Conservation (phyloP, 371 early-diverging fungal genomes). For the Funneliformis caledonium region DNA sequence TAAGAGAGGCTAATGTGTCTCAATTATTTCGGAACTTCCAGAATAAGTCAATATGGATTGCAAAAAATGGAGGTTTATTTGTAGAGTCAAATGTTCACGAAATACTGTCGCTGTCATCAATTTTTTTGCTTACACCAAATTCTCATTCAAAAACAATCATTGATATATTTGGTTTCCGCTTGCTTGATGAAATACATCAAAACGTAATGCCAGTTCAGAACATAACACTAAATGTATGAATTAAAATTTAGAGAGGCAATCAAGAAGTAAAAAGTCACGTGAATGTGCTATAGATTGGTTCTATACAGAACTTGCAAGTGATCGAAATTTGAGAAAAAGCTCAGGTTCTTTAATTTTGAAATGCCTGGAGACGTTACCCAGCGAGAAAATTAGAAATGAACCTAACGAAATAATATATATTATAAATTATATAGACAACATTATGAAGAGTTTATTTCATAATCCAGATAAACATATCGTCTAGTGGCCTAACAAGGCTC, state of each 20-base stretch:
- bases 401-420: background rate
- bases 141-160: conserved; percentile 30
- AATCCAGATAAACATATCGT: no score
- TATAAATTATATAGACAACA: no score
- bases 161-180: conserved; percentile 8
- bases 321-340: conserved; percentile 1
- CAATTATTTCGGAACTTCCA: conserved; percentile 21
- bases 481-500: no score
- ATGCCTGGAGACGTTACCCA: background rate
- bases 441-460: no score
- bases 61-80: conserved; percentile 24
- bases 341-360: conserved; percentile 16
- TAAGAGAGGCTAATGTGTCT: conserved; percentile 30
- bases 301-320: conserved; percentile 20
- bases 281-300: conserved; percentile 14
- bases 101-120: conserved; percentile 34
- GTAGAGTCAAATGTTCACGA: conserved; percentile 32
- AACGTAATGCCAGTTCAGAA: background rate
- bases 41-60: conserved; percentile 24
- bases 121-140: conserved; percentile 26
- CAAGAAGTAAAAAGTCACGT: no score
- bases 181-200: conserved; percentile 29
- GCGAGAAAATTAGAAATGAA: conserved; percentile 25
- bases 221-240: conserved; percentile 15
- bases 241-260: conserved; percentile 25